phyloP scores from a whole-genome alignment of 2,329 filamentous ascomycete genomes.

The Xylaria sp. region DNA sequence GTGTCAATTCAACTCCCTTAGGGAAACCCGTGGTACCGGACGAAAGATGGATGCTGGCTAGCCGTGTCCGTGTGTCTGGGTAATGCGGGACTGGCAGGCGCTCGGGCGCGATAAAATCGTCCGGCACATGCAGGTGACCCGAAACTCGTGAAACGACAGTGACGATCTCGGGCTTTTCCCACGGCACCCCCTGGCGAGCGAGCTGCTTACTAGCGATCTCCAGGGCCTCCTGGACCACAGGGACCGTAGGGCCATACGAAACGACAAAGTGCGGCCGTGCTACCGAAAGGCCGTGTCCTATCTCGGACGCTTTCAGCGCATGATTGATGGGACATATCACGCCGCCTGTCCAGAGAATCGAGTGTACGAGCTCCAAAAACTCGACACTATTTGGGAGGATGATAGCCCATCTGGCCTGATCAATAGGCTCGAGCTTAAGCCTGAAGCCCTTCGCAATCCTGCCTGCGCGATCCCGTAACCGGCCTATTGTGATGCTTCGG shows the following conservation, averaged over 20 bases:
- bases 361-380: conserved; percentile 50
- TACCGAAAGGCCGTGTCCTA: conserved; percentile 50
- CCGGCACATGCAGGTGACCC: conserved; percentile 39
- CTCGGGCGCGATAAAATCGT: conserved; percentile 42
- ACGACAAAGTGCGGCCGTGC: conserved; percentile 49
- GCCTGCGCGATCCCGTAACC: conserved; percentile 48
- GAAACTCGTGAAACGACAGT: conserved; percentile 41
- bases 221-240: conserved; percentile 43
- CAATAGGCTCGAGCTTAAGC: conserved; percentile 39
- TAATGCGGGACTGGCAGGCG: conserved; percentile 46
- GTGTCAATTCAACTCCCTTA: conserved; percentile 39
- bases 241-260: conserved; percentile 44
- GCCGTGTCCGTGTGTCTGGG: conserved; percentile 41
- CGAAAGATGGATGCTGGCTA: conserved; percentile 48
- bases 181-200: conserved; percentile 38
- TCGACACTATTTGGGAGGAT: conserved; percentile 53
- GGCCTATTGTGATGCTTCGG: conserved; percentile 51
- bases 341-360: conserved; percentile 49
- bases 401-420: conserved; percentile 50
- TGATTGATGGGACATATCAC: conserved; percentile 48
- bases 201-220: conserved; percentile 40
- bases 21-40: conserved; percentile 38
- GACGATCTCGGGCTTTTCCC: conserved; percentile 44
- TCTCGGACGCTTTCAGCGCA: conserved; percentile 46
- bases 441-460: conserved; percentile 48